Evolutionary conservation across 768 basidiomycete species (phyloP).

Genomic region (Xerocomellus dryophilus): DNA sequence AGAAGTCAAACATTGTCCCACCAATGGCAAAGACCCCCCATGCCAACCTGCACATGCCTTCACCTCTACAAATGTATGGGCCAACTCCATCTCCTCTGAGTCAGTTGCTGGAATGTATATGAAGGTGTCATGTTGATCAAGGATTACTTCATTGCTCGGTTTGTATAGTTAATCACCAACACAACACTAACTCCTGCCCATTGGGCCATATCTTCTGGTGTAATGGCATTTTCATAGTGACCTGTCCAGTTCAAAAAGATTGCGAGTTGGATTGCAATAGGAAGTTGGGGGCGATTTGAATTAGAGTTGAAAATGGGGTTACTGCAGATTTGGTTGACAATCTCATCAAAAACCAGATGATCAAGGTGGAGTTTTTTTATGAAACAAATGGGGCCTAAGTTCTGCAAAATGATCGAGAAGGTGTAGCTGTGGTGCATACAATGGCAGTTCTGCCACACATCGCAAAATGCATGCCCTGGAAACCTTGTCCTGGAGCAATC

Average conservation of each 20-base stretch:
- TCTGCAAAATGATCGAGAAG: conserved; percentile 3
- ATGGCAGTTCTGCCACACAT: neutral
- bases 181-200: conserved; percentile 11
- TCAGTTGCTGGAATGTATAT: neutral
- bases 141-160: neutral
- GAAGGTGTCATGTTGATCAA: neutral
- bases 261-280: conserved; percentile 26
- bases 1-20: conserved; percentile 29
- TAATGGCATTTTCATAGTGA: conserved; percentile 26
- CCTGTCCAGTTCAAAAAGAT: conserved; percentile 27
- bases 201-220: neutral
- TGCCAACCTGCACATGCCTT: conserved; percentile 24
- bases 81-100: neutral
- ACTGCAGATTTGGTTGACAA: conserved; percentile 17
- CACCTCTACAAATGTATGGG: neutral
- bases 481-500: neutral
- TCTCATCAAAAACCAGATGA: conserved; percentile 25
- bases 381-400: conserved; percentile 23
- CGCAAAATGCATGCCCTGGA: neutral
- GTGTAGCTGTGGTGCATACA: neutral
- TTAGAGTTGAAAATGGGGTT: conserved; percentile 24
- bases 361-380: conserved; percentile 22
- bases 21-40: conserved; percentile 37
- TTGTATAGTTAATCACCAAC: no score
- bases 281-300: conserved; percentile 20